Evolutionary conservation across 345 rosid genomes (phyloP).

Genomic region (Nasturtium officinale): DNA sequence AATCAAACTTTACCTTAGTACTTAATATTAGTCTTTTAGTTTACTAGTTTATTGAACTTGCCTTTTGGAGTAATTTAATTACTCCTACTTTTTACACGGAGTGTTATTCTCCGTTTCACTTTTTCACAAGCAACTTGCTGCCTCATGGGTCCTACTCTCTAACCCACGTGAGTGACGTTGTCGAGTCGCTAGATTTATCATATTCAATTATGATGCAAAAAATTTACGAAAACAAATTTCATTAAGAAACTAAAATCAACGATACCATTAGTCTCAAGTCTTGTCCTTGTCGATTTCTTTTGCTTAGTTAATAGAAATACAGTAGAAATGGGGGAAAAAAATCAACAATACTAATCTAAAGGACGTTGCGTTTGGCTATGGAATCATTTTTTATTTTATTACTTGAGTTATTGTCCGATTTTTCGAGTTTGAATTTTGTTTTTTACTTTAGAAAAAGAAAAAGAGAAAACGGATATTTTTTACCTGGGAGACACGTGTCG

Average conservation of each 20-base stretch:
- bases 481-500: slow-evolving; percentile 43
- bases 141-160: slow-evolving; percentile 29
- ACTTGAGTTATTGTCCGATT: neutral
- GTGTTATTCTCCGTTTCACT: slow-evolving; percentile 35
- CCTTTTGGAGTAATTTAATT: neutral
- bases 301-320: neutral
- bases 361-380: neutral
- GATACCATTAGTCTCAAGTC: neutral
- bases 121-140: slow-evolving; percentile 42
- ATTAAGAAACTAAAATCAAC: neutral
- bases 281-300: neutral
- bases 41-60: slow-evolving; percentile 1
- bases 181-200: slow-evolving; percentile 40
- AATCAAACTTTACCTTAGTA: slow-evolving; percentile 9
- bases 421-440: neutral
- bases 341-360: neutral
- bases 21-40: slow-evolving; percentile 1
- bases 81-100: neutral
- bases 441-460: neutral
- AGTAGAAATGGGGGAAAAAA: neutral
- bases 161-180: slow-evolving; percentile 46
- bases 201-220: neutral
- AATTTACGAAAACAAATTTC: neutral
- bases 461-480: slow-evolving; percentile 38
- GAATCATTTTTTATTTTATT: neutral